Conservation (phyloP, 129 eudicot genomes). For the Silybum marianum region DNA sequence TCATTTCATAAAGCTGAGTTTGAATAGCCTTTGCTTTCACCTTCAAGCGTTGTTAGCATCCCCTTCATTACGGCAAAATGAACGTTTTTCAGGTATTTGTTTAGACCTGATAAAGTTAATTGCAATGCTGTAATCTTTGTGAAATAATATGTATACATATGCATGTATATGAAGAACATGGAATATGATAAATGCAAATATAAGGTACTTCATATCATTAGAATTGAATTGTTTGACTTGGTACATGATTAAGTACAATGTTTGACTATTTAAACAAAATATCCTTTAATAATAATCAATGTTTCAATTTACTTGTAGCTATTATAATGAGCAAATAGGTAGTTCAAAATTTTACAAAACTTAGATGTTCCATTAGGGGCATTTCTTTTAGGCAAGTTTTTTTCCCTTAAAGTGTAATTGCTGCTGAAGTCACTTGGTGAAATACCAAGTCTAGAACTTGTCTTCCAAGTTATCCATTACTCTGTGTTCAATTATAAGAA, state of each 20-base stretch:
- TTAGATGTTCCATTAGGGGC: neutral
- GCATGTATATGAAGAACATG: neutral
- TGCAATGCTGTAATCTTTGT: neutral
- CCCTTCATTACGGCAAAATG: conserved; percentile 54
- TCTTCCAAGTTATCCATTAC: neutral
- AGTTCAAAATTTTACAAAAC: neutral
- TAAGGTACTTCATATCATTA: neutral
- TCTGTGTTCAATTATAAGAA: conserved; percentile 10
- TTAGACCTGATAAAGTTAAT: neutral
- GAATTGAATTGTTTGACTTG: neutral
- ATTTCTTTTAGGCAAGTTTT: neutral
- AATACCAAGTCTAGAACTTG: neutral
- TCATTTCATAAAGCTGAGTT: too few relatives aligned
- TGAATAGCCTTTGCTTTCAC: neutral
- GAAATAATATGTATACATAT: neutral
- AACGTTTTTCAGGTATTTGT: conserved; percentile 74
- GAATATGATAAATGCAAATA: neutral
- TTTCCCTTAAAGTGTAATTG: neutral
- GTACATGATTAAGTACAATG: neutral
- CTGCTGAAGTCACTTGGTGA: neutral
- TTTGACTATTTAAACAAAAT: neutral
- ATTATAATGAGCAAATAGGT: neutral
- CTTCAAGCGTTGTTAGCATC: too few relatives aligned
- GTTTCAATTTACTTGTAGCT: neutral
- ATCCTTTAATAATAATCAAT: neutral